Evolutionary conservation across 768 basidiomycete genomes (phyloP).

Genomic region (Trametes cinnabarina): DNA sequence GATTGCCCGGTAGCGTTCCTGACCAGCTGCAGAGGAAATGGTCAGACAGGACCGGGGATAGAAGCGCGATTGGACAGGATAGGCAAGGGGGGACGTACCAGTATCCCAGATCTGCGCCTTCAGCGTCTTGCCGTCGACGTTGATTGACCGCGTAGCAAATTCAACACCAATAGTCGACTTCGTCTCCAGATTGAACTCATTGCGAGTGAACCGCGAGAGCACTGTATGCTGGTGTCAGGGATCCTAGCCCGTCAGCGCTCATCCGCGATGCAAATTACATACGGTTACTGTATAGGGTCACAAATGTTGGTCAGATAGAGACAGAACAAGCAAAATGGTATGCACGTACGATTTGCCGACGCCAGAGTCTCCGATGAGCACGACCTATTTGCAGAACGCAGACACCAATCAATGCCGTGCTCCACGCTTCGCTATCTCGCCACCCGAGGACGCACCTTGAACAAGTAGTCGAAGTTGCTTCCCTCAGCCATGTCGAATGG

Average conservation of each 20-base stretch:
- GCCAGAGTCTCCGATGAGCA: slow-evolving; percentile 98
- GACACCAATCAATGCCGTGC: slow-evolving; percentile 11
- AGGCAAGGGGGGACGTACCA: slow-evolving; percentile 48
- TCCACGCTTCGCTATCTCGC: not conserved
- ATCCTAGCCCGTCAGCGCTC: not conserved
- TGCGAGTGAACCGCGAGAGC: slow-evolving; percentile 98
- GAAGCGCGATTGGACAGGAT: not conserved
- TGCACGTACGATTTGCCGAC: slow-evolving; percentile 97
- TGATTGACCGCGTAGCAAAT: slow-evolving; percentile 94
- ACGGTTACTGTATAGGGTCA: slow-evolving; percentile 55
- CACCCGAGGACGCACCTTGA: slow-evolving; percentile 69
- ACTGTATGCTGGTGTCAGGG: slow-evolving; percentile 48
- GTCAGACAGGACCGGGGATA: not conserved
- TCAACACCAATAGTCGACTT: slow-evolving; percentile 99
- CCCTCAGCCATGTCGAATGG: slow-evolving; percentile 72
- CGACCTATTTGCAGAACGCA: slow-evolving; percentile 61
- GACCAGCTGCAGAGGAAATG: slow-evolving; percentile 65
- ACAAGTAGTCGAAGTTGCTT: slow-evolving; percentile 97
- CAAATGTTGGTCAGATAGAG: not conserved
- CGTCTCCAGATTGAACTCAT: slow-evolving; percentile 98
- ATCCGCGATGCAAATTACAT: slow-evolving; percentile 28
- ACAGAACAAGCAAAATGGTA: not conserved
- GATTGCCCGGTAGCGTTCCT: slow-evolving; percentile 97
- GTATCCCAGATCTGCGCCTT: slow-evolving; percentile 99
- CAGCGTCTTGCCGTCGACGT: slow-evolving; percentile 93